Base-by-base conservation (phyloP, 2,329 filamentous ascomycete genomes). In the Bipolaris sorokiniana region DNA sequence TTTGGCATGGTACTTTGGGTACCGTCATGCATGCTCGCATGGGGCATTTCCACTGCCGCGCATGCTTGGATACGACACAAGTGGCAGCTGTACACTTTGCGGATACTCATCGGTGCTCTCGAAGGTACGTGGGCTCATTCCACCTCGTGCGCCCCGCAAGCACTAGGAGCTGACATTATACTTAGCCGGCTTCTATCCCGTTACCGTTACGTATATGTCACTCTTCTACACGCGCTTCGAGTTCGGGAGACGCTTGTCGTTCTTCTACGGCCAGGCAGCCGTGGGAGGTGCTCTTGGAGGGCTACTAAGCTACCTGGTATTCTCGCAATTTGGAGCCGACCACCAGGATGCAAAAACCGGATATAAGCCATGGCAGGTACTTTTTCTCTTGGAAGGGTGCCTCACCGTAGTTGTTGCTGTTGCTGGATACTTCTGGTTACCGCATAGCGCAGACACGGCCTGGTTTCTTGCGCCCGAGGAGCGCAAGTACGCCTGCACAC, bases 191-290 rank as follows among this genome's bases (percentile, higher is more conserved):
- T 86, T 87, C 65, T 87, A 86, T 61, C 83, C 84, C 3, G 83
- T 83, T 0, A 82, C 82, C 2, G 83, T 86, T 15, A 80, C 80
- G n/a, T 87, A 86, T 61, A 77, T 87, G 26, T 83, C 82, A 16
- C 75, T 84, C 49, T 86, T 86, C 68, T 86, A 86, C 64, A 83
- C 82, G 4, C 80, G 82, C 42, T 86, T 80, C 69, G 84, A 86
- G 61, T 84, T 86, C 56, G 84, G 79, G 3, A 77, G 78, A 15
- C 78, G 84, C 1, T 70, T 86, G 16, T 83, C 79, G 3, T 70
- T 85, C 38, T 86, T 86, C 65, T 86, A 84, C 61, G 83, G 84
- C 7, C 83, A 85, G 68, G 82, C 81, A 54, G 83, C 83, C 1
- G 77, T 86, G 7, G 83, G 84, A 3, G 83, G 82, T 6, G 84